phyloP scores from a whole-genome alignment of 2,329 filamentous ascomycete species.

The Fusarium proliferatum region DNA sequence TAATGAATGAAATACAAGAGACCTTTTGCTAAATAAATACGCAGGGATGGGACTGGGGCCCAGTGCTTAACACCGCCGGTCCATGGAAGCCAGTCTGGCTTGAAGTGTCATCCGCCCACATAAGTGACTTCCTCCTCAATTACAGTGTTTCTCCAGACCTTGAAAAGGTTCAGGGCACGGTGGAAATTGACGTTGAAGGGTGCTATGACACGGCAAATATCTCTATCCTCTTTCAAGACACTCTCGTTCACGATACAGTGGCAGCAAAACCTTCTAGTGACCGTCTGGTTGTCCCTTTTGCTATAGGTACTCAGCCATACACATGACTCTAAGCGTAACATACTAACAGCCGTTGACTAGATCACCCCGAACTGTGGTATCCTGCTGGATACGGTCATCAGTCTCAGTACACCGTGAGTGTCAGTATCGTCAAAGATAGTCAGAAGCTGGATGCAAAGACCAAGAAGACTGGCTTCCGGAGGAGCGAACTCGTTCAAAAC shows the following conservation, averaged over 20 bases:
- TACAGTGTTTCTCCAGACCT: neutral
- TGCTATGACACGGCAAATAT: neutral
- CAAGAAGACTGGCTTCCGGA: neutral
- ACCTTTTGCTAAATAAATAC: neutral
- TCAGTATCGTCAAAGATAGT: neutral
- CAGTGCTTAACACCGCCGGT: neutral
- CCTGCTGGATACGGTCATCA: neutral
- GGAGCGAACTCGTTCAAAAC: neutral
- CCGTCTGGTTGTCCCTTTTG: neutral
- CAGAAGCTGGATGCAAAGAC: neutral
- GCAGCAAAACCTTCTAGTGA: neutral
- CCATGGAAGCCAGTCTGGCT: conserved; percentile 3
- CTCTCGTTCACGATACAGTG: neutral
- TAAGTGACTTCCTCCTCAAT: neutral
- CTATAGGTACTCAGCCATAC: neutral
- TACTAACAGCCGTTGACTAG: neutral
- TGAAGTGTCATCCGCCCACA: neutral
- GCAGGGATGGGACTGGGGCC: conserved; percentile 3
- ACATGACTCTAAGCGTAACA: neutral
- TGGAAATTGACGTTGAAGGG: neutral
- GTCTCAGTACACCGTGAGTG: neutral
- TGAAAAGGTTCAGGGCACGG: neutral
- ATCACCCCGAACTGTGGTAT: neutral
- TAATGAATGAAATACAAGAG: rapidly evolving
- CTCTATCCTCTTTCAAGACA: neutral